These are phyloP conservation scores for Ceratocystis alfenasii DNA, from an alignment of 2,329 filamentous ascomycete species.

Conservation along the genomic window DNA sequence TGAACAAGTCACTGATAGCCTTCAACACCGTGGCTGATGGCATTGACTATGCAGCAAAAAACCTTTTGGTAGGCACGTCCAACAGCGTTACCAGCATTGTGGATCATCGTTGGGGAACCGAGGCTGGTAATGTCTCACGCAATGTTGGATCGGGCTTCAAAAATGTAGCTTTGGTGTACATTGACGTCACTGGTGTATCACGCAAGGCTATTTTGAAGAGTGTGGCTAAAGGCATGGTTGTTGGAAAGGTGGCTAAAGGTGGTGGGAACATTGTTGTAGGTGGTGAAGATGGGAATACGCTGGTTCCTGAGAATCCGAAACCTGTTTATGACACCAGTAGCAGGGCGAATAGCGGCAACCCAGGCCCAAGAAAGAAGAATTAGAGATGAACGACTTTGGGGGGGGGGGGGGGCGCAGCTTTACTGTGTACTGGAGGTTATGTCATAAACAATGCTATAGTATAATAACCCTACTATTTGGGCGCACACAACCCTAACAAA, in stretches of 20 bases:
- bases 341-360: slow-evolving; percentile 23
- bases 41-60: slow-evolving; percentile 74
- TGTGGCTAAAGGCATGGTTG: slow-evolving; percentile 92
- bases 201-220: slow-evolving; percentile 82
- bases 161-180: slow-evolving; percentile 94
- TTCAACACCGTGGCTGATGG: slow-evolving; percentile 92
- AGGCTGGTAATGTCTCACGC: slow-evolving; percentile 67
- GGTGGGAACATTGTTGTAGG: slow-evolving; percentile 64
- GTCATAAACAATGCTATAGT: no score
- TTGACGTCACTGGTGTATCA: slow-evolving; percentile 88
- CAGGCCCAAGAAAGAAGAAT: slow-evolving; percentile 28
- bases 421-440: no score
- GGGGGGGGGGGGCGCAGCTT: no score
- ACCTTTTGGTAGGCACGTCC: slow-evolving; percentile 60
- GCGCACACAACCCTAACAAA: neutral
- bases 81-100: slow-evolving; percentile 76
- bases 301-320: slow-evolving; percentile 25
- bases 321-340: slow-evolving; percentile 26
- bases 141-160: slow-evolving; percentile 76
- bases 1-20: slow-evolving; percentile 95
- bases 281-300: slow-evolving; percentile 34
- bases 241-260: slow-evolving; percentile 64
- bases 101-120: slow-evolving; percentile 73
- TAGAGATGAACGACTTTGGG: slow-evolving; percentile 21
- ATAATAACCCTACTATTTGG: neutral